Base-by-base conservation (phyloP, 106 monocot genomes). In the Alisma plantagoaquatica region DNA sequence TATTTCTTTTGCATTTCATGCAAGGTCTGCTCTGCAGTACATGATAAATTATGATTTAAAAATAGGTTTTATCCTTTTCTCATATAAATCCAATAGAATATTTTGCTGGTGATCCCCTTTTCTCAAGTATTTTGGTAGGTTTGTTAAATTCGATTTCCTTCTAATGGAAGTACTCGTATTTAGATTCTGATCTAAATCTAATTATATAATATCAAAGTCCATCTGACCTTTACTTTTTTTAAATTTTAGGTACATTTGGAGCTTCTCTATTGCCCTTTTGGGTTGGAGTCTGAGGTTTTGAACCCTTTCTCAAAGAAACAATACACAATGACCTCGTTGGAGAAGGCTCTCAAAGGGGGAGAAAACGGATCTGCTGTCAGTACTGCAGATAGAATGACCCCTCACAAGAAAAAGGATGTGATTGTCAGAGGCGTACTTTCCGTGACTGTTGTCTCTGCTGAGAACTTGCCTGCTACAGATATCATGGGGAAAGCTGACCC, bases 351-450 rank as follows among this genome's bases (percentile, higher is more conserved):
- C 29, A 81, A 85, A 62, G 63, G 60, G 30, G 88, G 56, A 4
- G 45, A 67, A 29, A 67, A 74, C 69, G 88, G 62, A 14, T 54
- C 19, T 31, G 73, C 67, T 14, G 60, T 42, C 50, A 12, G 53
- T 53, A 58, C 61, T 51, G 1, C 61, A 33, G 63, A 69, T 9
- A 49, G 17, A 51, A 43, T 55, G 27, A 31, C 62, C 33, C 56
- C 60, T 20, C 62, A 78, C 9, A 78, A 53, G 46, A 88, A 79
- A 69, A 89, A 60, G 42, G 94, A 96, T 56, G 73, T 89, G 35
- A 96, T 96, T 60, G 52, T 96, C 26, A 83, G 96, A 69, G 96
- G 96, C 56, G 89, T 96, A 9, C 84, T 96, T 23, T 81, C 84
- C 15, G 96, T 82, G 41, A 96, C 96, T 16, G 77, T 96, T 62